phyloP scores from a whole-genome alignment of 2,329 filamentous ascomycete species.

The Phoma sp. region DNA sequence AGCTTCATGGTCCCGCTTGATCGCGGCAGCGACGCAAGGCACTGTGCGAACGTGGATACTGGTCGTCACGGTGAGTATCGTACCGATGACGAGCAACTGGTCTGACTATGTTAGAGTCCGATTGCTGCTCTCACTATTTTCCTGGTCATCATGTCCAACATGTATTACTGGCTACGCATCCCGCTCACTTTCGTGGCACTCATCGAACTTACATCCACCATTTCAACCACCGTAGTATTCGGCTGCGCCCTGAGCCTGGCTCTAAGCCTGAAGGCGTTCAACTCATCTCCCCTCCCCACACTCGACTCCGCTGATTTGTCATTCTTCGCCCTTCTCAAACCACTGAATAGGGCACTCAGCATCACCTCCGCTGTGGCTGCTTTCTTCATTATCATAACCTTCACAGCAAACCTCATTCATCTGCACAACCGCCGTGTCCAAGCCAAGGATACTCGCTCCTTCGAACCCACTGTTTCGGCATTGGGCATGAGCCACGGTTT shows the following conservation, averaged over 20 bases:
- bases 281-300: conserved; percentile 8
- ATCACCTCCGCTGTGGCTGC: conserved; percentile 7
- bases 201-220: conserved; percentile 25
- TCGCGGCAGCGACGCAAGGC: neutral
- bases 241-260: conserved; percentile 22
- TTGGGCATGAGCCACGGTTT: conserved; percentile 36
- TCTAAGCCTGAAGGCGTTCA: conserved; percentile 13
- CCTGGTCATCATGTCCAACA: conserved; percentile 24
- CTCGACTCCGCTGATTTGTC: conserved; percentile 21
- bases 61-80: neutral
- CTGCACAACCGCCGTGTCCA: neutral
- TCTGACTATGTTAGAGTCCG: neutral
- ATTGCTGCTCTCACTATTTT: conserved; percentile 19
- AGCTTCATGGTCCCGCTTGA: conserved; percentile 1
- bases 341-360: conserved; percentile 23
- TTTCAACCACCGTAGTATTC: conserved; percentile 21
- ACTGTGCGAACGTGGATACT: neutral
- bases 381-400: neutral
- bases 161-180: conserved; percentile 22
- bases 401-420: neutral
- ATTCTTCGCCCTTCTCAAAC: conserved; percentile 23
- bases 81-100: too few relatives aligned
- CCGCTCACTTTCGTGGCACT: conserved; percentile 19
- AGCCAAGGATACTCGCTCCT: conserved; percentile 13
- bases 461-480: conserved; percentile 33